Evolutionary conservation across 1,284 basidiomycete genomes (phyloP), one percentile per base, ranked within the genome.

Genomic region (Apiotrichum domesticum): DNA sequence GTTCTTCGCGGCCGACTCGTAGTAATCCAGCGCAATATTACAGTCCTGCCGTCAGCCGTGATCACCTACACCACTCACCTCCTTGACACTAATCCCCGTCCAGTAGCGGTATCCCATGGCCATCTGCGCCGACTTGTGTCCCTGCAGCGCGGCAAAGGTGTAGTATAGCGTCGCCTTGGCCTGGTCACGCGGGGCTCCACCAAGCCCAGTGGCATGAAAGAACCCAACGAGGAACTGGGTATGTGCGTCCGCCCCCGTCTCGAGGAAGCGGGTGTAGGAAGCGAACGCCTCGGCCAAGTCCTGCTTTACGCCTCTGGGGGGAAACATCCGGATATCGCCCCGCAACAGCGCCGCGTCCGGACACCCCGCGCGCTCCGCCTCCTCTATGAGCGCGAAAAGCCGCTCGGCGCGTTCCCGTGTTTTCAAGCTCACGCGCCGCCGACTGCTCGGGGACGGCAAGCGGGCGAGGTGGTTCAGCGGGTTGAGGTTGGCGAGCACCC

Each of bases 91-190:
- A 58, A 98, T 94, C 0, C 96, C 96, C 33, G 87, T 87, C 88
- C 90, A 96, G 71, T 94, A 87, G n/a, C 93, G 84, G 74, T 95
- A 98, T 0, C 87, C 96, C 41, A 98, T 80, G 0, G 91, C 85
- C 88, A 95, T 93, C 72, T 94, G 87, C 0, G 95, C 88, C 4
- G 88, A 85, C 63, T 86, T 84, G 75, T 94, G 83, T 0, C 88
- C 90, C 14, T 87, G 87, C 54, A 92, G 85, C 2, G 91, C 93
- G 2, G 92, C 87, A 69, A 98, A 94, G 0, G 92, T 95, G 72
- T 94, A 92, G 72, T 97, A 90, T 0, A 98, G 79, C 57, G 95
- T 84, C 0, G 95, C 85, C 58, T 77, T 75, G 11, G 75, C 79
- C 59, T 80, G 79, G 56, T 79, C 76, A 34, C 75, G 72, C 35